Evolutionary conservation across 345 rosid species (phyloP), one percentile per base, ranked within the genome.

Genomic region (Ceriops tagal): DNA sequence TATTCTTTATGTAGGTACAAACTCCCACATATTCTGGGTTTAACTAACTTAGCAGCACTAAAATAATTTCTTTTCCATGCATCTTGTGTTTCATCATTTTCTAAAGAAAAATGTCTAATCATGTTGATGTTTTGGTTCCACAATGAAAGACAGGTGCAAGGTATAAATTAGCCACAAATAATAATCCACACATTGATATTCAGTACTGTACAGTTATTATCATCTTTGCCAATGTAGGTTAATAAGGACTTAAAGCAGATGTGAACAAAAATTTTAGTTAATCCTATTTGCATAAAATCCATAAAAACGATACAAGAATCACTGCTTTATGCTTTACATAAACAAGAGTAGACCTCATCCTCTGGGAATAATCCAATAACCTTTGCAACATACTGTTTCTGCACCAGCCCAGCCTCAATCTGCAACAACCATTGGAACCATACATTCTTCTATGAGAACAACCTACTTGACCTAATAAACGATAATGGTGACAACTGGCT

Each of bases 351-450:
- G 11, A 56, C 59, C 59, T 56, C 59, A 56, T 56, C 59, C 30
- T 56, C 59, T 24, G 59, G 59, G 28, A 56, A 56, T 43, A 24
- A 8, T 15, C 59, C 59, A 1, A 24, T 24, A 56, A 56, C 59
- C 28, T 24, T 56, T 56, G 59, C 59, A 56, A 56, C 18, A 56
- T 56, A 56, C 30, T 56, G 30, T 56, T 56, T 56, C 31, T 56
- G 59, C 18, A 43, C 49, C 49, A 43, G 5, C 49, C 59, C 59
- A 24, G 59, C 30, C 28, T 56, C 59, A 56, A 56, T 56, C 59
- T 56, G 59, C 59, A 56, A 3, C 49, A 43, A 13, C 49, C 49
- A 43, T 2, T 3, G 49, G 49, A 43, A 43, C 49, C 49, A 43
- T 43, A 43, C 3, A 43, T 43, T 43, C 49, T 43, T 13, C 49